Percentiles rank a stretch among this genome's conserved stretches.
Evolutionary conservation across 768 basidiomycete species (phyloP).

Genomic region (Lactarius pseudohatsudake): DNA sequence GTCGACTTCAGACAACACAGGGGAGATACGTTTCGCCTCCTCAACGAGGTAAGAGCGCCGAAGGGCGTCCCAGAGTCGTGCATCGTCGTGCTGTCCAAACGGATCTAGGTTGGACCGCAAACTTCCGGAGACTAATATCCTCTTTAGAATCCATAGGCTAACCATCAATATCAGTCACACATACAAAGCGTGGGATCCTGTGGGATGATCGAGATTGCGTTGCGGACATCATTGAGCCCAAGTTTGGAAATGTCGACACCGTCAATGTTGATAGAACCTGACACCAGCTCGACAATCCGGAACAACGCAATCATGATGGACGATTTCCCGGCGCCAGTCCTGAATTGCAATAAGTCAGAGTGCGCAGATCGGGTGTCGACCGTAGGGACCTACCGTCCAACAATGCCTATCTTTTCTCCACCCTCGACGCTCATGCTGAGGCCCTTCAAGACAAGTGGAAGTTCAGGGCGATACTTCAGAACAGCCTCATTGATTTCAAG

Average conservation of each 20-base stretch:
- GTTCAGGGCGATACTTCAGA: slow-evolving; percentile 80
- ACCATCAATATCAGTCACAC: slow-evolving; percentile 46
- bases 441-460: slow-evolving; percentile 87
- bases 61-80: slow-evolving; percentile 85
- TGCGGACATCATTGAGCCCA: slow-evolving; percentile 75
- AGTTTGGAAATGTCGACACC: slow-evolving; percentile 81
- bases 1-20: slow-evolving; percentile 33
- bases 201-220: slow-evolving; percentile 73
- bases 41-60: slow-evolving; percentile 85
- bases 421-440: slow-evolving; percentile 65
- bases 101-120: slow-evolving; percentile 88
- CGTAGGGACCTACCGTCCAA: slow-evolving; percentile 52
- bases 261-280: slow-evolving; percentile 80
- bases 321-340: slow-evolving; percentile 85
- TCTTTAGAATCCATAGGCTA: slow-evolving; percentile 16
- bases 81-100: slow-evolving; percentile 78
- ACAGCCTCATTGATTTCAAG: slow-evolving; percentile 76
- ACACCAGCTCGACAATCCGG: slow-evolving; percentile 76
- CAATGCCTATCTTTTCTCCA: slow-evolving; percentile 91
- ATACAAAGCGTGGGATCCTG: slow-evolving; percentile 58
- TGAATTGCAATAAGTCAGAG: slow-evolving; percentile 20
- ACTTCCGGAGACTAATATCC: slow-evolving; percentile 65
- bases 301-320: slow-evolving; percentile 88
- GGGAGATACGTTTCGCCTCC: slow-evolving; percentile 34
- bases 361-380: neutral